Conservation (phyloP, 2,329 filamentous ascomycete genomes). For the Pestalotiopsis fici region DNA sequence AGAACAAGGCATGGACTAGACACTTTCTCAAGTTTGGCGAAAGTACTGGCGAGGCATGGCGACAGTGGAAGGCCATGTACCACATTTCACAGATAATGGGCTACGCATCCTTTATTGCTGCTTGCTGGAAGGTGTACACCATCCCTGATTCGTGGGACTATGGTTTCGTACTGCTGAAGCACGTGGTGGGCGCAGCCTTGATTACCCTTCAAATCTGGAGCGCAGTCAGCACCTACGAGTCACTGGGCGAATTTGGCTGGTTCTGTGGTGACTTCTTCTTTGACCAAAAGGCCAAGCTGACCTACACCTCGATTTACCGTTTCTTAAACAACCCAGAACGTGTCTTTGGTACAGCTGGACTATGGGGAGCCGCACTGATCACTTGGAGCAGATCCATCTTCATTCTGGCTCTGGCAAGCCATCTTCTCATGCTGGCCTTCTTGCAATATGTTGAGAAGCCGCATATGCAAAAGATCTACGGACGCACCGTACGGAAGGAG, state of each 20-base stretch:
- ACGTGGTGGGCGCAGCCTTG: constrained; percentile 79
- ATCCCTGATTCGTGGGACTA: constrained; percentile 85
- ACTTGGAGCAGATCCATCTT: constrained; percentile 88
- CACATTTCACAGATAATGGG: constrained; percentile 91
- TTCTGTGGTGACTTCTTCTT: constrained; percentile 99
- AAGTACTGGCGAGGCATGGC: constrained; percentile 87
- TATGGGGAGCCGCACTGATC: constrained; percentile 93
- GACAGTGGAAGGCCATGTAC: constrained; percentile 96
- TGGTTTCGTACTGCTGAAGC: constrained; percentile 81
- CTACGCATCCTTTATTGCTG: constrained; percentile 84
- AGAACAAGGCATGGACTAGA: constrained; percentile 90
- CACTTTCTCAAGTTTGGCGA: constrained; percentile 98
- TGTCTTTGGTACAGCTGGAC: constrained; percentile 87
- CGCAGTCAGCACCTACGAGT: constrained; percentile 89
- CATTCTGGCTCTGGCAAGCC: constrained; percentile 80
- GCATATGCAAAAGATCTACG: constrained; percentile 98
- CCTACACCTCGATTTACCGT: constrained; percentile 95
- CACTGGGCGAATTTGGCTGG: constrained; percentile 96
- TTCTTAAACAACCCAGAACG: constrained; percentile 98
- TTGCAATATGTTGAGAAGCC: constrained; percentile 93
- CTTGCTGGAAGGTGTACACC: constrained; percentile 95
- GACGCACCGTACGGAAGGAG: constrained; percentile 77
- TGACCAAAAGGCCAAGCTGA: constrained; percentile 83
- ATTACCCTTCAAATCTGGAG: constrained; percentile 92
- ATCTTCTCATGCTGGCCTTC: constrained; percentile 82